Evolutionary conservation across 345 rosid species (phyloP).

Genomic region (Durio zibethinus): DNA sequence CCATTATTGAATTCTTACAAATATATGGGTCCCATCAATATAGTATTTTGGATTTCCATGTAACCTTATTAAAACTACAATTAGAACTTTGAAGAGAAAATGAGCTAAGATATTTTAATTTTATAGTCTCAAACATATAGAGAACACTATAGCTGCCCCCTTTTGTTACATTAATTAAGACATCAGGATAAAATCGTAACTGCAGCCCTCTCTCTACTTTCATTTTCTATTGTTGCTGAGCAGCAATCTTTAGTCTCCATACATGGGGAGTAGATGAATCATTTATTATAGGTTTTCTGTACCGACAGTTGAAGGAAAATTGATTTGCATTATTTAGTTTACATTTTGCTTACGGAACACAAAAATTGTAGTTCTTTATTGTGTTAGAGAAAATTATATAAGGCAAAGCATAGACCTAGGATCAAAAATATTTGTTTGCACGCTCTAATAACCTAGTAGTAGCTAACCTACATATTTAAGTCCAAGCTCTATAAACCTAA

Average conservation of each 20-base stretch:
- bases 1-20: neutral
- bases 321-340: neutral
- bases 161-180: neutral
- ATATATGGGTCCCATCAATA: neutral
- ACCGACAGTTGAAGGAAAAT: neutral
- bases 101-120: neutral
- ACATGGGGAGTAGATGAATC: neutral
- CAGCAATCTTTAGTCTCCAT: neutral
- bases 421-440: neutral
- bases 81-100: neutral
- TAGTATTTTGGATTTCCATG: neutral
- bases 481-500: neutral
- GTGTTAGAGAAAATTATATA: neutral
- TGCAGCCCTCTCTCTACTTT: neutral
- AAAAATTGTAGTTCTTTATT: neutral
- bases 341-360: neutral
- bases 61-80: neutral
- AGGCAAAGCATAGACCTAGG: neutral
- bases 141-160: neutral
- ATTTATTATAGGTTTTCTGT: neutral
- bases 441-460: neutral
- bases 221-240: neutral
- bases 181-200: neutral
- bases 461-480: neutral
- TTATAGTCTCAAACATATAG: neutral